Percentiles rank a stretch among this genome's conserved stretches.
These are phyloP conservation scores for Nannizziopsis arthrosporioides DNA, from an alignment of 2,329 filamentous ascomycete species.

Conservation along the genomic window DNA sequence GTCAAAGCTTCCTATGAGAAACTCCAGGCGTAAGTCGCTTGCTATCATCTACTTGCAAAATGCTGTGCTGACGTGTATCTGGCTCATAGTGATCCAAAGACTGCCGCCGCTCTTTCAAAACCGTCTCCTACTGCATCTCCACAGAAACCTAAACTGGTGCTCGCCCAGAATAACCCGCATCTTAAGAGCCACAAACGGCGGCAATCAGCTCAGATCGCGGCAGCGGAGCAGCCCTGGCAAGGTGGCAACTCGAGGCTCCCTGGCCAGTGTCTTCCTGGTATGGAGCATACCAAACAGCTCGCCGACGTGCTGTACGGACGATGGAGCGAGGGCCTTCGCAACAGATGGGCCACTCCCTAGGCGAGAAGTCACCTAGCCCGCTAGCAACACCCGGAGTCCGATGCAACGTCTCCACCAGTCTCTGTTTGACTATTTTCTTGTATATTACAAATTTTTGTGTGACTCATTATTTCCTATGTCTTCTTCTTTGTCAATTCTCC, in stretches of 20 bases:
- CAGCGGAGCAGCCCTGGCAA: conserved; percentile 26
- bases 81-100: conserved; percentile 23
- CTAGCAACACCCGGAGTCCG: not conserved
- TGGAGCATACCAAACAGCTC: conserved; percentile 85
- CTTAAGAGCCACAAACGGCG: conserved; percentile 64
- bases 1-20: conserved; percentile 66
- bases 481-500: not conserved
- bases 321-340: conserved; percentile 74
- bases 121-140: conserved; percentile 35
- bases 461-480: not conserved
- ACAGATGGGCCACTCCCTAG: conserved; percentile 47
- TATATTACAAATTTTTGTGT: conserved; percentile 1
- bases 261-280: conserved; percentile 53
- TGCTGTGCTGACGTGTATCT: not conserved
- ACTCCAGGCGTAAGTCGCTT: conserved; percentile 41
- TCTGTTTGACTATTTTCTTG: not conserved
- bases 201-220: conserved; percentile 36
- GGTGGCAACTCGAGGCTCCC: conserved; percentile 38
- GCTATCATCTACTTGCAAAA: not conserved
- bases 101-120: conserved; percentile 12
- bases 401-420: not conserved
- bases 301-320: conserved; percentile 82
- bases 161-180: conserved; percentile 75
- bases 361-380: not conserved
- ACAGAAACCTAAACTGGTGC: conserved; percentile 52